Conservation (phyloP, 2,329 filamentous ascomycete genomes). For the Venturia effusa region DNA sequence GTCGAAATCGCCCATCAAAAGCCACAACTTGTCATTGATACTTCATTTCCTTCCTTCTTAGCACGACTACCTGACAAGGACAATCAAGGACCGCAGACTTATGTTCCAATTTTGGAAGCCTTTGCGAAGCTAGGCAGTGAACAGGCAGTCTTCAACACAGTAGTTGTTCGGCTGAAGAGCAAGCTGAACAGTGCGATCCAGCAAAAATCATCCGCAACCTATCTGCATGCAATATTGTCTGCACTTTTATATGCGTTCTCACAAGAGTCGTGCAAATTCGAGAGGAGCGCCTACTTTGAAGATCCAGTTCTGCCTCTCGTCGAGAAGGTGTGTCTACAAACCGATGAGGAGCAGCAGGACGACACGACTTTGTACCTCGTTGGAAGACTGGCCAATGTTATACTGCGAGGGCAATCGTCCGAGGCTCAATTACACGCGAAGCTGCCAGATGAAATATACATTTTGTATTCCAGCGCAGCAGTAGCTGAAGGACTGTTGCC, state of each 20-base stretch:
- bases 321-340: conserved; percentile 22
- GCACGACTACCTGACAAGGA: conserved; percentile 50
- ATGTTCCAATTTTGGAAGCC: conserved; percentile 48
- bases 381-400: conserved; percentile 49
- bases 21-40: conserved; percentile 50
- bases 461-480: conserved; percentile 33
- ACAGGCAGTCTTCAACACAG: conserved; percentile 51
- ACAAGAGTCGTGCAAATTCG: conserved; percentile 26
- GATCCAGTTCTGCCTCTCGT: conserved; percentile 35
- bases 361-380: conserved; percentile 46
- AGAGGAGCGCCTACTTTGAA: conserved; percentile 27
- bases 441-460: conserved; percentile 44
- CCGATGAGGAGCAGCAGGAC: conserved; percentile 27
- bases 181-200: conserved; percentile 48
- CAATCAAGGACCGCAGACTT: conserved; percentile 33
- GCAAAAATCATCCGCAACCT: conserved; percentile 39
- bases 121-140: conserved; percentile 55
- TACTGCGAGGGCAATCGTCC: conserved; percentile 42
- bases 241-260: conserved; percentile 52
- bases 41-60: conserved; percentile 56
- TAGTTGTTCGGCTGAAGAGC: conserved; percentile 52
- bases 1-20: conserved; percentile 52
- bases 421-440: conserved; percentile 35
- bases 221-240: conserved; percentile 48
- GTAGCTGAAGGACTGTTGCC: conserved; percentile 16